A percentile compares a stretch with the other conserved stretches of the same genome.
These are phyloP conservation scores for Chrysophaeum taylorii DNA, from an alignment of 352 stramenopile species.

Conservation along the genomic window DNA sequence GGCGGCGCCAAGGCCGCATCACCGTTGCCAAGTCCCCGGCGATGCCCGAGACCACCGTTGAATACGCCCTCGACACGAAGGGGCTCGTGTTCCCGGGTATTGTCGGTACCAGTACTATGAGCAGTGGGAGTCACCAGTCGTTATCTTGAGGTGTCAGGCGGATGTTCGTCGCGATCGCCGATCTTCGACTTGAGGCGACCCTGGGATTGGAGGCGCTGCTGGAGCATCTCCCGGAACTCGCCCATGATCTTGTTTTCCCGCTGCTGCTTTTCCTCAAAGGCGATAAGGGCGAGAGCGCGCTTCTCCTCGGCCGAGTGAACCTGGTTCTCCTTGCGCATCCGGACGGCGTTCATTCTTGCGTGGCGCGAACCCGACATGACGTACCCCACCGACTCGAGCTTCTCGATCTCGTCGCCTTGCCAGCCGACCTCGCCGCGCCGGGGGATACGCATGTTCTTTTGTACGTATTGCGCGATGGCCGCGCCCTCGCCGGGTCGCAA, in stretches of 20 bases:
- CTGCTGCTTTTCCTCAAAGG: constrained; percentile 97
- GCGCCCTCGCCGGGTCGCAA: constrained; percentile 65
- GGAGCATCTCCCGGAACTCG: constrained; percentile 66
- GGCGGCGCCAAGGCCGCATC: not conserved
- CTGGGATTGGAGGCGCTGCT: constrained; percentile 2
- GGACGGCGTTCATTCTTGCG: constrained; percentile 95
- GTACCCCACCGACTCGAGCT: constrained; percentile 74
- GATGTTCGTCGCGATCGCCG: too few relatives aligned
- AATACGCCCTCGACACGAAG: not conserved
- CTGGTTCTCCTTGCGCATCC: constrained; percentile 98
- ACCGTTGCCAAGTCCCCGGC: not conserved
- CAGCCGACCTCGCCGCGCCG: constrained; percentile 94
- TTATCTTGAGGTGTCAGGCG: too few relatives aligned
- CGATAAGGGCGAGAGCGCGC: constrained; percentile 89
- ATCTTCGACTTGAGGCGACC: not conserved
- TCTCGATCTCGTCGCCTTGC: constrained; percentile 84
- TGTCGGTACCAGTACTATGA: too few relatives aligned
- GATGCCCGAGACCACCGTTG: not conserved
- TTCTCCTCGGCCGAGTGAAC: constrained; percentile 98
- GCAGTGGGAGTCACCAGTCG: too few relatives aligned
- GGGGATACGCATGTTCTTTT: constrained; percentile 97
- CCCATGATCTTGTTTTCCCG: constrained; percentile 92
- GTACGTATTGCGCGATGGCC: constrained; percentile 92
- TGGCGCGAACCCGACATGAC: constrained; percentile 96
- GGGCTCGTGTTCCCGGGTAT: too few relatives aligned